Evolutionary conservation across 257 asterid species (phyloP).

Genomic region (Gardenia jasminoides): DNA sequence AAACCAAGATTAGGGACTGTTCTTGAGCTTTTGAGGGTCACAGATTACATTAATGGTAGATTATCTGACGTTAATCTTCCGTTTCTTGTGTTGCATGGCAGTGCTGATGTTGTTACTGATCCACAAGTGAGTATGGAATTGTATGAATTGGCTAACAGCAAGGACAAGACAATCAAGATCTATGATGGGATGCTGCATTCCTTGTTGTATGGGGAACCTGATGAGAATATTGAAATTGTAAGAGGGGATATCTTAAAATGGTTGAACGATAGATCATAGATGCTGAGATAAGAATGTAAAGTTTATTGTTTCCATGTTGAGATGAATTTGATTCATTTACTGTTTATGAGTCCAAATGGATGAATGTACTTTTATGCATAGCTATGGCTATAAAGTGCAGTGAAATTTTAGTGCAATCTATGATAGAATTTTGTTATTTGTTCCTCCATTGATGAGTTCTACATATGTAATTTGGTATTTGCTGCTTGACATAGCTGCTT

Average conservation of each 20-base stretch:
- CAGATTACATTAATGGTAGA: conserved; percentile 54
- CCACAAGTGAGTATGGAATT: conserved; percentile 79
- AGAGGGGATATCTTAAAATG: conserved; percentile 63
- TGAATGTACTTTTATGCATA: background rate
- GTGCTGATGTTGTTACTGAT: conserved; percentile 84
- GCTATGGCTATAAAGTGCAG: background rate
- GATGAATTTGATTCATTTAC: background rate
- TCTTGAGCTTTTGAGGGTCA: conserved; percentile 64
- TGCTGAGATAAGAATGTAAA: conserved; percentile 3
- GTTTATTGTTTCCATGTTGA: background rate
- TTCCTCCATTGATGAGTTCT: background rate
- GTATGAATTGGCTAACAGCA: conserved; percentile 63
- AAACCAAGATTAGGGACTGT: conserved; percentile 87
- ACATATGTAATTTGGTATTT: background rate
- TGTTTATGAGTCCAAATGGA: background rate
- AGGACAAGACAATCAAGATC: conserved; percentile 70
- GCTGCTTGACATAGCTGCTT: background rate
- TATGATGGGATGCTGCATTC: conserved; percentile 95
- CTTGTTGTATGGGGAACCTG: conserved; percentile 85
- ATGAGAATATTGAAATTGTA: conserved; percentile 71
- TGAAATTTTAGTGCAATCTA: background rate
- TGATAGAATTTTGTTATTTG: background rate
- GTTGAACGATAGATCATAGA: conserved; percentile 43
- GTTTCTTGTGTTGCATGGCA: conserved; percentile 73
- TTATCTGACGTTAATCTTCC: conserved; percentile 65